These are phyloP conservation scores for Metschnikowia santaceciliae DNA, from an alignment of 805 yeast species.

Conservation along the genomic window DNA sequence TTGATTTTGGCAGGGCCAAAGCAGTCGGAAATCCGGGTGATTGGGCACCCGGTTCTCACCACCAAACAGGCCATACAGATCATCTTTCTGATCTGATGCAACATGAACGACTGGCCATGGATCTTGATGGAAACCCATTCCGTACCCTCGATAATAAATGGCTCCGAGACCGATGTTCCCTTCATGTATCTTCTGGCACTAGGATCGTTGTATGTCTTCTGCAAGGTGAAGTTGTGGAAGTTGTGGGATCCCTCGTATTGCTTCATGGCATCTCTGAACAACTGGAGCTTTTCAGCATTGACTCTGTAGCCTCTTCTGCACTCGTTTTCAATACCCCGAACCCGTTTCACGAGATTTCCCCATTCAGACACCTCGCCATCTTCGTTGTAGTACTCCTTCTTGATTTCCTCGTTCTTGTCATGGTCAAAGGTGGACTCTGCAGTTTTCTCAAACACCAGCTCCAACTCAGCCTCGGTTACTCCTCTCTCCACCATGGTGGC, in stretches of 20 bases:
- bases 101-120: conserved; percentile 97
- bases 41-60: conserved; percentile 82
- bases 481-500: conserved; percentile 24
- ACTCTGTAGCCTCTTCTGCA: conserved; percentile 69
- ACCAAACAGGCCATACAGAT: conserved; percentile 89
- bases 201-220: conserved; percentile 79
- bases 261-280: conserved; percentile 64
- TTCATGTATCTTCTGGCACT: conserved; percentile 84
- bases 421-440: conserved; percentile 28
- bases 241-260: conserved; percentile 84
- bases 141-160: conserved; percentile 86
- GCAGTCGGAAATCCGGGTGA: conserved; percentile 69
- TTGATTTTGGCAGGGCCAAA: conserved; percentile 72
- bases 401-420: conserved; percentile 25
- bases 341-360: conserved; percentile 43
- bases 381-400: conserved; percentile 28
- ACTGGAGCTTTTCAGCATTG: conserved; percentile 54
- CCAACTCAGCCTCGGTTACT: conserved; percentile 12
- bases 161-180: conserved; percentile 72
- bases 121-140: conserved; percentile 96
- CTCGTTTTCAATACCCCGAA: conserved; percentile 60
- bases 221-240: conserved; percentile 84
- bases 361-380: conserved; percentile 34
- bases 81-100: conserved; percentile 97
- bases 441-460: conserved; percentile 27